Percentiles rank a stretch among this genome's conserved stretches.
Evolutionary conservation across 1,139 yeast species (phyloP).

Genomic region (Meyerozyma sp.): DNA sequence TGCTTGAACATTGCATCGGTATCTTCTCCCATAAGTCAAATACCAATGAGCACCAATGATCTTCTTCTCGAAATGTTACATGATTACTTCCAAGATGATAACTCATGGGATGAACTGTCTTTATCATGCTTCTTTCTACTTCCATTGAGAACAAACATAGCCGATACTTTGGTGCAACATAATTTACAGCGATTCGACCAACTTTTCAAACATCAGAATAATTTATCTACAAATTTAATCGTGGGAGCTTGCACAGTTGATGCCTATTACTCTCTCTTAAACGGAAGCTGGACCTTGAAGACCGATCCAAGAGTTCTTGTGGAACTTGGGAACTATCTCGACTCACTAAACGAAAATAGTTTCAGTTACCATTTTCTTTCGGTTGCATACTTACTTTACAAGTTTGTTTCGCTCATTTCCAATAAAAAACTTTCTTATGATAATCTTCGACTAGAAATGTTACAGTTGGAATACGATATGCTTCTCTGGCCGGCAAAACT

Average conservation of each 20-base stretch:
- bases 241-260: slow-evolving; percentile 16
- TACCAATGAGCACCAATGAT: slow-evolving; percentile 11
- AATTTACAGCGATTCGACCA: slow-evolving; percentile 11
- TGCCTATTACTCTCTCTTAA: slow-evolving; percentile 14
- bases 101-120: slow-evolving; percentile 12
- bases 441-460: slow-evolving; percentile 9
- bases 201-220: slow-evolving; percentile 4
- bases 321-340: slow-evolving; percentile 5
- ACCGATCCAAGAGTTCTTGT: slow-evolving; percentile 4
- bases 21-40: slow-evolving; percentile 8
- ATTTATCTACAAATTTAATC: slow-evolving; percentile 9
- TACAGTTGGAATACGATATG: slow-evolving; percentile 18
- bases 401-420: slow-evolving; percentile 13
- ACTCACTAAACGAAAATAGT: slow-evolving; percentile 9
- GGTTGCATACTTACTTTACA: slow-evolving; percentile 12
- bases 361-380: slow-evolving; percentile 14
- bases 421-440: slow-evolving; percentile 4
- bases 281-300: slow-evolving; percentile 7
- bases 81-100: slow-evolving; percentile 4
- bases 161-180: slow-evolving; percentile 6
- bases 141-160: slow-evolving; percentile 12
- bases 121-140: slow-evolving; percentile 15
- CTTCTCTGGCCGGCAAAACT: slow-evolving; percentile 20
- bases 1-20: slow-evolving; percentile 15
- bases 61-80: slow-evolving; percentile 9